Base-by-base conservation (phyloP, 2,329 filamentous ascomycete species). In the Elsinoe fawcettii region DNA sequence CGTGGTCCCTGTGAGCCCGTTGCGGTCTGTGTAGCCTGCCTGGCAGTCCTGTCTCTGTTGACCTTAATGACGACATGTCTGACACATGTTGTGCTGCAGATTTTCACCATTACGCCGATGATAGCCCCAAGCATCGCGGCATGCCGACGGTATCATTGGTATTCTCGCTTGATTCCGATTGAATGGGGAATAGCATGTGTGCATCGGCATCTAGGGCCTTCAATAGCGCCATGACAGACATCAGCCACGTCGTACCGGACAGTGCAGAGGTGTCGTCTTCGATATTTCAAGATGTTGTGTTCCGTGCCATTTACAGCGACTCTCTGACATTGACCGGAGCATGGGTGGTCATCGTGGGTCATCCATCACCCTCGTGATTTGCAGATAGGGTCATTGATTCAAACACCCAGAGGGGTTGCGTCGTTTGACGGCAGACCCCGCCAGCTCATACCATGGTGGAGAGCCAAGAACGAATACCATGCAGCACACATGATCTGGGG, bases 51-150 rank as follows among this genome's bases (percentile, higher is more conserved):
- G 46, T 30, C 30, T n/a, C 32, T 53, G 49, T 39, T 37, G 49
- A 53, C 46, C 20, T 37, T 37, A 5, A 53, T 53, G 49, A 53
- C 49, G 49, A 23, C 30, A 53, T 53, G 27, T 53, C n/a, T 51
- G 46, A 51, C 46, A 44, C 46, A 16, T 20, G 18, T 49, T 49
- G 44, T 23, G 23, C 44, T 30, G 41, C 22, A 32, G 44, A 49
- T 49, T 49, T 30, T 49, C 44, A 49, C 27, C 23, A n/a, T 16
- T 20, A 49, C 41, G 44, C 44, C 44, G 44, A 49, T 49, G 44
- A 6, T 51, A 16, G 46, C 23, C 27, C n/a, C 27, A 34, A 51
- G 16, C 27, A 51, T 51, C 23, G 46, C 46, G 18, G 27, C n/a
- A 32, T 18, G 25, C 25, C 46, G 46, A 51, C 18, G 27, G n/a